phyloP scores from a whole-genome alignment of 2,329 filamentous ascomycete species.

The Bipolaris cookei region DNA sequence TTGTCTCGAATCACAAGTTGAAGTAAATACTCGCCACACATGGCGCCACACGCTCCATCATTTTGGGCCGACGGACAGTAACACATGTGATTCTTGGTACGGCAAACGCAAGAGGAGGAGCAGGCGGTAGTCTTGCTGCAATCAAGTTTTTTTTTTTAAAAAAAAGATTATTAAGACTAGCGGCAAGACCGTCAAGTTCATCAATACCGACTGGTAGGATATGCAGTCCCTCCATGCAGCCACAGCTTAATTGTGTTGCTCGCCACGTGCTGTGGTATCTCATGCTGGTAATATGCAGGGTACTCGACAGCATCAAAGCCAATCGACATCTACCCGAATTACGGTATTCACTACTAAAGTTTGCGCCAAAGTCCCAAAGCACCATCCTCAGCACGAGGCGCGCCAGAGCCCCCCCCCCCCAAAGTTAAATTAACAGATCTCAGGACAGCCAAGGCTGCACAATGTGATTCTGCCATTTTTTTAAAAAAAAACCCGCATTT shows the following conservation, averaged over 20 bases:
- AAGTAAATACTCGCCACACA: slow-evolving; percentile 78
- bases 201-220: slow-evolving; percentile 75
- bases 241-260: neutral
- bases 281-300: slow-evolving; percentile 58
- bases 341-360: slow-evolving; percentile 62
- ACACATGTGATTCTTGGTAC: slow-evolving; percentile 83
- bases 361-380: slow-evolving; percentile 35
- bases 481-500: no score
- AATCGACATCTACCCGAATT: slow-evolving; percentile 77
- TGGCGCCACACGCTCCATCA: slow-evolving; percentile 73
- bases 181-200: slow-evolving; percentile 76
- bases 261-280: neutral
- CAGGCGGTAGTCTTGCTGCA: slow-evolving; percentile 76
- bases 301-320: slow-evolving; percentile 80
- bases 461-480: neutral
- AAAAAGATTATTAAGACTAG: slow-evolving; percentile 74
- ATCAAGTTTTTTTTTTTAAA: slow-evolving; percentile 82
- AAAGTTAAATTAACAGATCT: slow-evolving; percentile 18
- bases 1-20: slow-evolving; percentile 83
- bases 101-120: slow-evolving; percentile 53
- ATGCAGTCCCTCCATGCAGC: neutral
- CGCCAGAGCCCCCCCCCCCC: neutral
- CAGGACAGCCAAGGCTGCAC: neutral
- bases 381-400: slow-evolving; percentile 32
- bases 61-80: slow-evolving; percentile 73